A percentile compares a stretch with the other conserved stretches of the same genome.
Evolutionary conservation across 2,329 filamentous ascomycete genomes (phyloP).

Genomic region (Penicillium expansum): DNA sequence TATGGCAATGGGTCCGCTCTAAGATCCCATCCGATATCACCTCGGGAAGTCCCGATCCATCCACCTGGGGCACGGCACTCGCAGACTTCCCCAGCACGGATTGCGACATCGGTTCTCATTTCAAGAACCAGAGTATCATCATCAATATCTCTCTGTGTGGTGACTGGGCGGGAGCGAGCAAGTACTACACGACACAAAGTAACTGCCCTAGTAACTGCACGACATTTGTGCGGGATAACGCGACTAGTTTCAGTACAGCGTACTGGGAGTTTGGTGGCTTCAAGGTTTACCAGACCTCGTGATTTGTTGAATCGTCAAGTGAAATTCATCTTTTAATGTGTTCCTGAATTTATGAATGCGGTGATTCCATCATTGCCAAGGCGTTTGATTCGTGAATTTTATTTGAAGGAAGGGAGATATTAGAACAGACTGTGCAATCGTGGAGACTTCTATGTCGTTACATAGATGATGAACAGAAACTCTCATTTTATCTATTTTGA

Average conservation of each 20-base stretch:
- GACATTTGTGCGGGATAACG: conserved; percentile 58
- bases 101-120: conserved; percentile 59
- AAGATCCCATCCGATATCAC: conserved; percentile 55
- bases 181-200: conserved; percentile 34
- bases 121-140: conserved; percentile 64
- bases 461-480: neutral
- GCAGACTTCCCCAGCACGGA: conserved; percentile 65
- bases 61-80: conserved; percentile 60
- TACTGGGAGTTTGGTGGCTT: conserved; percentile 66
- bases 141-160: conserved; percentile 66
- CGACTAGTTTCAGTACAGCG: conserved; percentile 55
- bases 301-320: neutral
- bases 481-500: neutral
- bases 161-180: conserved; percentile 44
- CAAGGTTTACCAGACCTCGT: conserved; percentile 53
- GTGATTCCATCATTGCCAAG: neutral
- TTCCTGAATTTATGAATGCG: neutral
- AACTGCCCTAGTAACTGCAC: conserved; percentile 54
- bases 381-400: neutral
- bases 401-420: neutral
- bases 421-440: neutral
- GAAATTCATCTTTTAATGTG: neutral
- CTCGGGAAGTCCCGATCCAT: conserved; percentile 56
- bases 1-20: conserved; percentile 58
- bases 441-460: neutral